Conservation (phyloP, 305 asterid genomes). For the Rubia peregrina region DNA sequence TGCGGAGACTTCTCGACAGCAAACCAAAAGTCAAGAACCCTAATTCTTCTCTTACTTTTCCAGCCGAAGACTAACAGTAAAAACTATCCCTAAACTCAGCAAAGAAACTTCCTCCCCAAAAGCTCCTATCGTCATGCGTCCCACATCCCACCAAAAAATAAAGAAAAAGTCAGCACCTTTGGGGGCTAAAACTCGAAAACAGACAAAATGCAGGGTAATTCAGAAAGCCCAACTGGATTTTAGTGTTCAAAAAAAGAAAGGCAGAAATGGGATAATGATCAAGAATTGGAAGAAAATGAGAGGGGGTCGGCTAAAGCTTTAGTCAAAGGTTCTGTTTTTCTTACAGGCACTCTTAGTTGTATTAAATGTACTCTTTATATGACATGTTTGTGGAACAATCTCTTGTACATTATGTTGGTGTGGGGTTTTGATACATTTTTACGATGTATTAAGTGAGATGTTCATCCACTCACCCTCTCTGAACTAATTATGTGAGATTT, state of each 20-base stretch:
- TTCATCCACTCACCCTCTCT: too few relatives aligned
- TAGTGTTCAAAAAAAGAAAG: neutral
- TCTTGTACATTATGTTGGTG: too few relatives aligned
- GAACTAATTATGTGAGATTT: too few relatives aligned
- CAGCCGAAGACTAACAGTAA: neutral
- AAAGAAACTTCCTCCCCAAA: neutral
- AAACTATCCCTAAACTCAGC: neutral
- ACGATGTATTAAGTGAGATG: too few relatives aligned
- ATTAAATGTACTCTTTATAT: neutral
- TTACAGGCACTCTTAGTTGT: conserved; percentile 1
- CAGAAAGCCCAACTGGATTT: neutral
- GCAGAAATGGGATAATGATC: neutral
- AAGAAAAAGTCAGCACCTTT: conserved; percentile 10
- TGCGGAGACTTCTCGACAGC: neutral
- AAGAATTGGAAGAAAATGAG: neutral
- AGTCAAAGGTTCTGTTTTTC: conserved; percentile 19
- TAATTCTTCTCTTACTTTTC: neutral
- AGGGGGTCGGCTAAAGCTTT: conserved; percentile 3
- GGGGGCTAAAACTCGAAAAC: neutral
- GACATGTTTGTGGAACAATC: too few relatives aligned
- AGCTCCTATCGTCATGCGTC: neutral
- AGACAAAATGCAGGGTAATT: neutral
- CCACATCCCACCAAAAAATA: conserved; percentile 1
- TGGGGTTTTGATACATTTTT: too few relatives aligned
- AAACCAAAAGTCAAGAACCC: conserved; percentile 7